Evolutionary conservation across 345 rosid genomes (phyloP).

Genomic region (Eucalyptus polyanthemos): DNA sequence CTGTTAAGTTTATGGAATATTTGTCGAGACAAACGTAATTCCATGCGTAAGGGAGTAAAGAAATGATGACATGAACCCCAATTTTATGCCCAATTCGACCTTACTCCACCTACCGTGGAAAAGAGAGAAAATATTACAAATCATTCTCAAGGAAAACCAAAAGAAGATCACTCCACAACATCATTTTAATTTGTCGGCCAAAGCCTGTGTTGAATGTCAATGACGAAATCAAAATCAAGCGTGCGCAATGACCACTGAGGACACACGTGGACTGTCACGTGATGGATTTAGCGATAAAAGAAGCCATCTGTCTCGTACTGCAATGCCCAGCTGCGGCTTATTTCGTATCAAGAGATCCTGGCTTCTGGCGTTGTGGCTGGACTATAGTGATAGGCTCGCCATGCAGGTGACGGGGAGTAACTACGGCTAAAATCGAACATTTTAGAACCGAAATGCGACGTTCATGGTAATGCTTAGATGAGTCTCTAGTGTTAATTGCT

Average conservation of each 20-base stretch:
- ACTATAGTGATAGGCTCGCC: background rate
- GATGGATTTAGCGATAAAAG: background rate
- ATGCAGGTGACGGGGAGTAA: background rate
- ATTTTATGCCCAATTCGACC: background rate
- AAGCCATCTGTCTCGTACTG: background rate
- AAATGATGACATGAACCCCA: background rate
- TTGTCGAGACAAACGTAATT: background rate
- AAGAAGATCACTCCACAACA: background rate
- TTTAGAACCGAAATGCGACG: background rate
- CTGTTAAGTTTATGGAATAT: background rate
- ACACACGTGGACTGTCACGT: background rate
- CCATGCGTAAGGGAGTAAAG: background rate
- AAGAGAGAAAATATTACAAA: background rate
- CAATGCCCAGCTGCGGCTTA: background rate
- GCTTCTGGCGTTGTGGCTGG: background rate
- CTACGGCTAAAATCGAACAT: background rate
- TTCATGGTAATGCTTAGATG: background rate
- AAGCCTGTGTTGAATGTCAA: background rate
- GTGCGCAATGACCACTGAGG: background rate
- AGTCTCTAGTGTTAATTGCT: background rate
- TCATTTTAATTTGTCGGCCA: background rate
- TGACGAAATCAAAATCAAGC: background rate
- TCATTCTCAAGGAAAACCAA: background rate
- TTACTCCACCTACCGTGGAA: background rate
- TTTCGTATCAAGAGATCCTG: background rate